Conservation (phyloP, 495 filamentous ascomycete genomes). For the Penicillium samsonianum region DNA sequence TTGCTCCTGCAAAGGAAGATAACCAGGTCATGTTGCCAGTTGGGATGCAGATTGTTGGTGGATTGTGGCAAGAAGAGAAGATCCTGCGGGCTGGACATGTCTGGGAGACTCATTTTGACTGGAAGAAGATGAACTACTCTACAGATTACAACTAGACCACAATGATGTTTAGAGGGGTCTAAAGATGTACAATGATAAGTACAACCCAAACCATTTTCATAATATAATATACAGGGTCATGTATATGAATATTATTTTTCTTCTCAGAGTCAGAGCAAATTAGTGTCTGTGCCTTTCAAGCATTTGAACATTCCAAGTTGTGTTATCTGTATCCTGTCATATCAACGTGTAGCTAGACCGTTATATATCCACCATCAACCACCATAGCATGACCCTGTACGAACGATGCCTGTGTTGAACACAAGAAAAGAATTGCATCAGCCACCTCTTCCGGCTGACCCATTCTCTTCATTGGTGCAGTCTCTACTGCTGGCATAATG, state of each 20-base stretch:
- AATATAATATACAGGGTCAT: too few species aligned
- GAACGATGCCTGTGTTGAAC: constrained; percentile 49
- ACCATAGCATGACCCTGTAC: constrained; percentile 54
- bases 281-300: too few species aligned
- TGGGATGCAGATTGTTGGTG: constrained; percentile 60
- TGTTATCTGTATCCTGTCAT: too few species aligned
- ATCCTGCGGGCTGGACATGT: constrained; percentile 51
- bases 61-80: constrained; percentile 40
- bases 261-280: too few species aligned
- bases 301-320: too few species aligned
- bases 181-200: too few species aligned
- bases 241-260: too few species aligned
- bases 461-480: constrained; percentile 53
- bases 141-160: constrained; percentile 15
- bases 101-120: constrained; percentile 53
- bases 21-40: constrained; percentile 50
- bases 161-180: too few species aligned
- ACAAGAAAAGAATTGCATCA: constrained; percentile 52
- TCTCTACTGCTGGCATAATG: constrained; percentile 41
- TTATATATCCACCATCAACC: constrained; percentile 56
- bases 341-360: too few species aligned
- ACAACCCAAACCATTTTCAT: too few species aligned
- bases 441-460: constrained; percentile 52
- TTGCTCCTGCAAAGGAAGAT: constrained; percentile 46
- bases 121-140: constrained; percentile 39